Evolutionary conservation across 768 basidiomycete species (phyloP), one percentile per base, ranked within the genome.

Genomic region (Suillus tomentosus): DNA sequence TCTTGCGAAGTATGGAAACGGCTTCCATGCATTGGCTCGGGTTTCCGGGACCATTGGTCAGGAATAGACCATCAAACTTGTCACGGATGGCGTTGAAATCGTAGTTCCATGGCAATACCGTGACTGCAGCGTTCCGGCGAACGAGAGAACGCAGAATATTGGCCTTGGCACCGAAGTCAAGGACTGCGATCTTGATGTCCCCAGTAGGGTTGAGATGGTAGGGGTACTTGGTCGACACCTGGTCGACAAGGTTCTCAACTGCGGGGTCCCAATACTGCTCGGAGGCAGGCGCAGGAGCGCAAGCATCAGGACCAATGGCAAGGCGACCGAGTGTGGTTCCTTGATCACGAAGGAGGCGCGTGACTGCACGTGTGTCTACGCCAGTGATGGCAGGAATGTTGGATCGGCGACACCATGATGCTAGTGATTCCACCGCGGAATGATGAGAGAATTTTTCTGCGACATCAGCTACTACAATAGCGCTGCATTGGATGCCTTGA

Each of bases 111-210:
- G 97, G 97, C 42, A 99, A 80, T 61, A 99, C 96, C 9, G 96
- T 98, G 50, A 99, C 93, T 22, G 91, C 85, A 2, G 95, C 97
- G 63, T 88, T 92, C 48, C 97, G 91, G 68, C 91, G 89, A 67
- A 97, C 89, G 67, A 99, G 88, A 2, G 94, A 87, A 64, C 97
- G 94, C 62, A 94, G 80, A 66, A 99, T 99, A 79, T 99, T 99
- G 58, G 97, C 96, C 78, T 99, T 99, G 65, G 90, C 91, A 65
- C 97, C 97, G 73, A 97, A 99, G 76, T 99, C 97, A 65, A 99
- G 87, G 17, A 99, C 91, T 15, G 95, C 97, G 67, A 99, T 94
- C 73, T 89, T 92, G 70, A 97, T 85, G 67, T 92, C 89, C 31
- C 96, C 96, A 5, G 78, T 79, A 22, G 92, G 87, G 76, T 99